Evolutionary conservation across 805 yeast species (phyloP).

Genomic region (Yarrowia alimentaria): DNA sequence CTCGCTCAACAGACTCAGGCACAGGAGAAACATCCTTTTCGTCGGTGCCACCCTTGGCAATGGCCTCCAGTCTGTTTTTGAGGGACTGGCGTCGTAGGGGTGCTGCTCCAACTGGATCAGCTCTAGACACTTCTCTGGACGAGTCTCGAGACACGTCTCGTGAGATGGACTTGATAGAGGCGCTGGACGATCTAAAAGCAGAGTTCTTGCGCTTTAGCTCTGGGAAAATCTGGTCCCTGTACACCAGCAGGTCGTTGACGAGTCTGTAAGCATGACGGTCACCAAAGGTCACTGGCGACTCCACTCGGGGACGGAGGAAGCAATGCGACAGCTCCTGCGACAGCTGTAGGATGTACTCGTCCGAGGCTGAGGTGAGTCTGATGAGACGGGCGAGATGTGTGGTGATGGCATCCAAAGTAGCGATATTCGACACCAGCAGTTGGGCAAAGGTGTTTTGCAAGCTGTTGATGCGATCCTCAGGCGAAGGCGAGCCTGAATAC

Average conservation of each 20-base stretch:
- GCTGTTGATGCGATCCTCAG: slow-evolving; percentile 52
- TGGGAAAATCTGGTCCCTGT: slow-evolving; percentile 62
- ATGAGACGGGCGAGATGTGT: slow-evolving; percentile 71
- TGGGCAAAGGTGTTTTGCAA: slow-evolving; percentile 64
- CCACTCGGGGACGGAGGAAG: slow-evolving; percentile 53
- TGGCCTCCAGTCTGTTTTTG: slow-evolving; percentile 25
- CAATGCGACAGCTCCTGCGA: slow-evolving; percentile 67
- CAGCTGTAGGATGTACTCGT: slow-evolving; percentile 42
- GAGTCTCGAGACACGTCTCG: slow-evolving; percentile 18
- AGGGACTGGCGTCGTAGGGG: slow-evolving; percentile 17
- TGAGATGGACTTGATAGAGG: slow-evolving; percentile 6
- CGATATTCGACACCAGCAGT: slow-evolving; percentile 67
- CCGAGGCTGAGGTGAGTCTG: slow-evolving; percentile 45
- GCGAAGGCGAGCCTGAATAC: slow-evolving; percentile 47
- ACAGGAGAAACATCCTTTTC: neutral
- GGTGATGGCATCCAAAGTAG: slow-evolving; percentile 75
- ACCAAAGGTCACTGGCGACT: slow-evolving; percentile 48
- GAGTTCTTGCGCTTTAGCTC: slow-evolving; percentile 49
- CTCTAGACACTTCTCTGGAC: too few species aligned
- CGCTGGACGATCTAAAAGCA: slow-evolving; percentile 22
- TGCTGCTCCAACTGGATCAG: neutral
- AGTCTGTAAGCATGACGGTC: slow-evolving; percentile 61
- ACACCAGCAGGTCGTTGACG: slow-evolving; percentile 57
- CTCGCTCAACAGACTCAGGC: too few species aligned
- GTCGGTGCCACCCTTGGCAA: neutral